Evolutionary conservation across 1,284 basidiomycete species (phyloP), one percentile per base, ranked within the genome.

Genomic region (Xerocomus nothofagi): DNA sequence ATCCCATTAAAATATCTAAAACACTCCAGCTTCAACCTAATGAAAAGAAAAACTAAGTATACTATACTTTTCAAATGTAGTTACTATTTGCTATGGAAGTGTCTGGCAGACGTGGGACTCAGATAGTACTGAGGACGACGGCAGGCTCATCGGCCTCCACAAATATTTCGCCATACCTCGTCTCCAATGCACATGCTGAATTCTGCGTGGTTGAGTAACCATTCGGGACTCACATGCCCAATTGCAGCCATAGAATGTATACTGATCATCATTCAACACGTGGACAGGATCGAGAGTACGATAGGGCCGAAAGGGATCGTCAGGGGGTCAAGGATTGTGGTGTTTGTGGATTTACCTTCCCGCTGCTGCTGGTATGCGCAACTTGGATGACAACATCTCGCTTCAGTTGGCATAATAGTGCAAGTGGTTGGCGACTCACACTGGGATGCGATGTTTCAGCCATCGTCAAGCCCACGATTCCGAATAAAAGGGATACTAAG

Each of bases 191-290:
- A 60, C 49, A 17, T 52, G 20, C 58, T 59, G 32, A 60, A 53
- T 39, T 59, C 58, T 38, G 56, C 50, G 9, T 60, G 49, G 23
- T 52, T 60, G 31, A 59, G 47, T 23, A 60, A 24, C 56, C 58
- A 60, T 12, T 32, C 46, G 11, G 51, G 58, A 42, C 58, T 51
- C 11, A 59, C 58, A 15, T 55, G 54, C 12, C 43, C 44, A 24
- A 53, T 55, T 23, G 49, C 47, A 37, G 57, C 56, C 11, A 58
- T 23, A 3, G 57, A 57, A 7, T 40, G 58, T 50, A 60, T 54
- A 18, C 38, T 50, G 29, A 58, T 34, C 58, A 58, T 55, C 5
- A 44, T 48, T 37, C 57, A 55, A 34, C 55, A 50, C 18, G 51
- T 49, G 20, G 57, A 45, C 31, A 58, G 17, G 18, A 50, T n/a